Conservation (phyloP, 331 rosid species). For the Telfairia occidentalis region DNA sequence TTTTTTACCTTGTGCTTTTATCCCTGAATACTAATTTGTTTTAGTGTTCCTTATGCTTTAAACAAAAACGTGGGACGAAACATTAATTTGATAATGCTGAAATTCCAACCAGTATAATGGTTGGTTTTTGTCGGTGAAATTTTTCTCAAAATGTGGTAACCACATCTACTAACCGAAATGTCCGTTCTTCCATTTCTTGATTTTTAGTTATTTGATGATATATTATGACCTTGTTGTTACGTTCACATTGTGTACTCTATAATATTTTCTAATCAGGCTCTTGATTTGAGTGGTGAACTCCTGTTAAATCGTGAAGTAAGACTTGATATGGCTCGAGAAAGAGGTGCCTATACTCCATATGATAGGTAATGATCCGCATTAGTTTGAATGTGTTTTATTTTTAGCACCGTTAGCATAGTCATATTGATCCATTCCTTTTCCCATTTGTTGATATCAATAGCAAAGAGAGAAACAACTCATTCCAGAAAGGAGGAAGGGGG, state of each 20-base stretch:
- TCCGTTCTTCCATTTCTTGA: not conserved
- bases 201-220: not conserved
- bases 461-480: constrained; percentile 26
- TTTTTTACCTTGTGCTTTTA: no score
- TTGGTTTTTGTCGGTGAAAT: not conserved
- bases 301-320: constrained; percentile 31
- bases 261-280: constrained; percentile 32
- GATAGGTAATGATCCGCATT: constrained; percentile 20
- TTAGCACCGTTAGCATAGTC: not conserved
- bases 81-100: no score
- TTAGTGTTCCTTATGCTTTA: no score
- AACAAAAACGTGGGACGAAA: no score
- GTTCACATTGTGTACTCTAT: not conserved
- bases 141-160: not conserved
- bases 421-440: not conserved
- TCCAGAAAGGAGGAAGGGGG: constrained; percentile 24
- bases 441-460: constrained; percentile 17
- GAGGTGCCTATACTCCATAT: constrained; percentile 61
- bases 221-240: not conserved
- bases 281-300: constrained; percentile 37
- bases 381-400: not conserved
- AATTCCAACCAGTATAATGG: not conserved
- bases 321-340: constrained; percentile 70
- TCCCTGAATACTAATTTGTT: no score
- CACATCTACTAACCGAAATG: not conserved